phyloP scores from a whole-genome alignment of 176 grass and related monocot genomes.

The Pharus latifolius region DNA sequence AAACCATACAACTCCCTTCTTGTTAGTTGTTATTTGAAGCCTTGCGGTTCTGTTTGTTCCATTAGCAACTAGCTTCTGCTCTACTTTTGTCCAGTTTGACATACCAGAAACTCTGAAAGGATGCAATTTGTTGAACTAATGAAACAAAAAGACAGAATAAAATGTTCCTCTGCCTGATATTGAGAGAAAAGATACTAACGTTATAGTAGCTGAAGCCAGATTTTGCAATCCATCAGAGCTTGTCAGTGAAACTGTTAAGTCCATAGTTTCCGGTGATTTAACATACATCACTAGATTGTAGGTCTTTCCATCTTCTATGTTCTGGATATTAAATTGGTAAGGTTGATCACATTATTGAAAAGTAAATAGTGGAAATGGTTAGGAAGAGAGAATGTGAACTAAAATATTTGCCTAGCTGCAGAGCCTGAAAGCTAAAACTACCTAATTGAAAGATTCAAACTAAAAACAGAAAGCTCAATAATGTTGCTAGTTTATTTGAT shows the following conservation, averaged over 20 bases:
- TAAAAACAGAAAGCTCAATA: neutral
- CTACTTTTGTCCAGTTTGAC: constrained; percentile 48
- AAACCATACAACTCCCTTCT: constrained; percentile 43
- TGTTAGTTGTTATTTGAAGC: constrained; percentile 40
- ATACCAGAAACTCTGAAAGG: constrained; percentile 20
- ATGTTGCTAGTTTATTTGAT: neutral
- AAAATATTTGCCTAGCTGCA: neutral
- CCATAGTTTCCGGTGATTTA: constrained; percentile 25
- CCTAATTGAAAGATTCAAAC: neutral
- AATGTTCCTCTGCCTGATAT: neutral
- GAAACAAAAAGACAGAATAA: neutral
- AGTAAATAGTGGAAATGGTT: neutral
- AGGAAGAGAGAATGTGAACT: neutral
- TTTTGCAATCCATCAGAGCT: constrained; percentile 42
- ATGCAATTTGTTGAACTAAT: neutral
- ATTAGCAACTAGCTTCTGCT: constrained; percentile 17
- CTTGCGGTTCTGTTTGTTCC: constrained; percentile 35
- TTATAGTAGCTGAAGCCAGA: constrained; percentile 35
- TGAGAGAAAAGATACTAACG: constrained; percentile 27
- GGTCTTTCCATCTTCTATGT: constrained; percentile 65
- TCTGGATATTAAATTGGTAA: constrained; percentile 37
- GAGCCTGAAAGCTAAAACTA: neutral
- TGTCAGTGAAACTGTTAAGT: constrained; percentile 42
- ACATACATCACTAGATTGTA: constrained; percentile 68
- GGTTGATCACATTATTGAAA: neutral